Base-by-base conservation (phyloP, 495 filamentous ascomycete genomes). In the Oleoguttula mirabilis region DNA sequence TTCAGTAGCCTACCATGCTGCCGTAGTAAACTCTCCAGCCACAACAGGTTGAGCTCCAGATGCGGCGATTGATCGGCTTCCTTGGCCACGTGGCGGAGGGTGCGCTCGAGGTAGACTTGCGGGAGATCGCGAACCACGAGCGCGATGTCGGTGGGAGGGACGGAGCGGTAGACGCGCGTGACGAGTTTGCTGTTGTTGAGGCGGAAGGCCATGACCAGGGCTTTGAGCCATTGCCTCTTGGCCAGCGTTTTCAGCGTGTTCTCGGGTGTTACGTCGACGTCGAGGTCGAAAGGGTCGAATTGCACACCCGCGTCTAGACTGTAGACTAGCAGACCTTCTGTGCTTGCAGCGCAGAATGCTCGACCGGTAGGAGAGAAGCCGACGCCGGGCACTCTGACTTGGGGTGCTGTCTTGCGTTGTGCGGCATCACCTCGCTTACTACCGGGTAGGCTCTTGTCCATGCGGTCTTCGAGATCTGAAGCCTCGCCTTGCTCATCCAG, bases 251-350 rank as follows among this genome's bases (percentile, higher is more conserved):
- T 68, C 1, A 94, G 64, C 3, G 85, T 94, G 22, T 71, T 80
- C 1, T 78, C 76, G 0, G 87, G 86, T 4, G 90, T 98, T 45
- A 96, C 81, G 31, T 80, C 77, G 51, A 96, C 80, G 54, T 94
- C 88, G 4, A 98, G 77, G 59, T 98, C 92, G 58, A 92, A 94
- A 2, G 90, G 90, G 60, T 98, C 90, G 54, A 98, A 98, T 45
- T 76, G 68, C 20, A 88, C 69, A 2, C 72, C 39, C 2, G 48
- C 69, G 55, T 96, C 90, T 27, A 96, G 66, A 39, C 80, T 85
- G 62, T 94, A 98, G 47, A 98, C 77, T 36, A 98, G 69, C 21
- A 98, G 66, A 11, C 90, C 90, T 64, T 98, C 90, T 2, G 90
- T 96, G 6, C 81, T 86, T 8, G 92, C 87, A 21, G 90, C 90